Evolutionary conservation across 495 filamentous ascomycete genomes (phyloP).

Genomic region (Hyaloscypha finlandica): DNA sequence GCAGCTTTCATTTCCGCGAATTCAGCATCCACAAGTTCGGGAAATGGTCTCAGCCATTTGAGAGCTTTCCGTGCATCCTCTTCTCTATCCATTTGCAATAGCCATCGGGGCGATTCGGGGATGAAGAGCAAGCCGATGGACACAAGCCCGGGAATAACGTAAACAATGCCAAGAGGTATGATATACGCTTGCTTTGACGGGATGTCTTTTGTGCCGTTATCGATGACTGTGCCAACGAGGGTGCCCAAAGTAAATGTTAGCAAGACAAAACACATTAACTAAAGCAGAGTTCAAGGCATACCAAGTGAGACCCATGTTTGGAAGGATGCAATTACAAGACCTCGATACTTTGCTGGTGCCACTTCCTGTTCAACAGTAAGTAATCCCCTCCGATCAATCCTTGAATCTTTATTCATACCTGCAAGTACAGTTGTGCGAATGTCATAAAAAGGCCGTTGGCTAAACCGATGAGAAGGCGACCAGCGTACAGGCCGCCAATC

Average conservation of each 20-base stretch:
- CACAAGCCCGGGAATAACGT: constrained; percentile 56
- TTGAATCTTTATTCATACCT: constrained; percentile 21
- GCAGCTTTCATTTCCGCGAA: constrained; percentile 54
- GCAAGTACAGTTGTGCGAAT: constrained; percentile 60
- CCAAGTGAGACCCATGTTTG: constrained; percentile 29
- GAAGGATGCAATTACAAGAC: constrained; percentile 32
- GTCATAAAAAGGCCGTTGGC: constrained; percentile 61
- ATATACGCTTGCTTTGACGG: constrained; percentile 51
- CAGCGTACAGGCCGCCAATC: constrained; percentile 57
- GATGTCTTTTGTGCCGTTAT: constrained; percentile 56
- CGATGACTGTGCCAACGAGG: constrained; percentile 62
- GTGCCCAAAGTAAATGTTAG: constrained; percentile 40
- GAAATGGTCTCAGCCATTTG: constrained; percentile 45
- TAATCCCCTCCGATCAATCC: background rate
- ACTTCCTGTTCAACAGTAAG: constrained; percentile 28
- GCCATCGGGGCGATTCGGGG: constrained; percentile 65
- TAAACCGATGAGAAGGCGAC: constrained; percentile 56
- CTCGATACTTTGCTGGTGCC: constrained; percentile 33
- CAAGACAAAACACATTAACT: background rate
- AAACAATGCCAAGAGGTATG: constrained; percentile 60
- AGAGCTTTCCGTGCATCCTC: constrained; percentile 51
- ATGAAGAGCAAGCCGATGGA: constrained; percentile 57
- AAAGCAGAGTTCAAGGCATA: constrained; percentile 31
- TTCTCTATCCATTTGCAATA: constrained; percentile 48
- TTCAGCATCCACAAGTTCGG: constrained; percentile 46